Conservation (phyloP, 495 filamentous ascomycete genomes). For the Talaromyces borbonicus region DNA sequence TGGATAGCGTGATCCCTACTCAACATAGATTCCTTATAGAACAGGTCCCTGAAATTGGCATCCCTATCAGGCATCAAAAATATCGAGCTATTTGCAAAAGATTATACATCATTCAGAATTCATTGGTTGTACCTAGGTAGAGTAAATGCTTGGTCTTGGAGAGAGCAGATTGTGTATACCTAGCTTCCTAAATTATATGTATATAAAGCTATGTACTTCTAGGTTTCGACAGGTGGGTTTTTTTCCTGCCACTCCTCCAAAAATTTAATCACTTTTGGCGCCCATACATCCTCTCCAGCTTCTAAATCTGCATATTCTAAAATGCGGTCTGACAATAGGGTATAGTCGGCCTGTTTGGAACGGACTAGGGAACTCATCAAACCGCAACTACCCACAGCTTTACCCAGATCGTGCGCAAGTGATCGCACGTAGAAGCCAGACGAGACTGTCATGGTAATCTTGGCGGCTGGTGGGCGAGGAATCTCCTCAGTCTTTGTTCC, state of each 20-base stretch:
- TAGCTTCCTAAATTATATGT: too few species aligned
- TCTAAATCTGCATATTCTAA: slow-evolving; percentile 74
- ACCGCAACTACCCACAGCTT: slow-evolving; percentile 67
- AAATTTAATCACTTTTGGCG: slow-evolving; percentile 56
- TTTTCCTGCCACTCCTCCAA: slow-evolving; percentile 51
- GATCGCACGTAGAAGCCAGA: slow-evolving; percentile 97
- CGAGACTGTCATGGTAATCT: slow-evolving; percentile 81
- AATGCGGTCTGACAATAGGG: slow-evolving; percentile 53
- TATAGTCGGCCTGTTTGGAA: slow-evolving; percentile 70
- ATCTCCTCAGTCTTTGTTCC: slow-evolving; percentile 2
- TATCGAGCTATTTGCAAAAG: too few species aligned
- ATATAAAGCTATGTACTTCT: neutral
- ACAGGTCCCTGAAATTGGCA: neutral
- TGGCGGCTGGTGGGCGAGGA: slow-evolving; percentile 42
- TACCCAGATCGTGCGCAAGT: slow-evolving; percentile 83
- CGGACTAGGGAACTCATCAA: slow-evolving; percentile 82
- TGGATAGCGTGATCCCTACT: neutral
- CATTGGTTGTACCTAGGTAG: too few species aligned
- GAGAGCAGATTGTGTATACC: too few species aligned
- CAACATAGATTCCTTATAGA: slow-evolving; percentile 2
- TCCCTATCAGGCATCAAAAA: neutral
- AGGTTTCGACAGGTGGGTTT: slow-evolving; percentile 10
- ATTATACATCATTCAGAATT: too few species aligned
- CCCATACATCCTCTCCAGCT: slow-evolving; percentile 76
- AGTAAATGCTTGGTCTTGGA: too few species aligned